A percentile compares a stretch with the other conserved stretches of the same genome.
These are phyloP conservation scores for Sugiyamaella chiloensis DNA, from an alignment of 805 yeast genomes.

Conservation along the genomic window DNA sequence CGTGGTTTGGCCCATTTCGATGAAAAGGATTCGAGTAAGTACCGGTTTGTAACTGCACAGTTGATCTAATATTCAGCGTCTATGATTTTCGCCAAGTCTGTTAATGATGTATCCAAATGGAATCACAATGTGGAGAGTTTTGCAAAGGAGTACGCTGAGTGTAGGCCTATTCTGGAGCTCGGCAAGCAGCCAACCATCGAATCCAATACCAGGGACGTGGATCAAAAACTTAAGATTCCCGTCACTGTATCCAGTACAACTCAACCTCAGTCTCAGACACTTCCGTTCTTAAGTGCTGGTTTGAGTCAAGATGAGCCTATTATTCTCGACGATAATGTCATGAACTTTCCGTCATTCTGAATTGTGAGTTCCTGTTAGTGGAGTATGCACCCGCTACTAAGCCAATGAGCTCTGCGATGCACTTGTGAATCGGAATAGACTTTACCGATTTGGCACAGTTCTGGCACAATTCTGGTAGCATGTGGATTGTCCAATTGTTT, in stretches of 20 bases:
- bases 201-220: background rate
- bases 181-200: slow-evolving; percentile 12
- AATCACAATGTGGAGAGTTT: slow-evolving; percentile 18
- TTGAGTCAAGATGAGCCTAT: slow-evolving; percentile 6
- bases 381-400: no score
- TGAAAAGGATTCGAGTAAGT: slow-evolving; percentile 19
- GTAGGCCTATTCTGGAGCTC: slow-evolving; percentile 10
- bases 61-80: slow-evolving; percentile 5
- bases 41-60: background rate
- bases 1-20: slow-evolving; percentile 22
- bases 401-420: no score
- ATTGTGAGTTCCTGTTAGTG: no score
- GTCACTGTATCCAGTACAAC: background rate
- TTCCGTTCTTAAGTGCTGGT: slow-evolving; percentile 4
- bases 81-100: slow-evolving; percentile 13
- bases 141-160: slow-evolving; percentile 9
- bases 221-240: background rate
- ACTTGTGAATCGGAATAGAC: no score
- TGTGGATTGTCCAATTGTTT: no score
- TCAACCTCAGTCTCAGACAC: background rate
- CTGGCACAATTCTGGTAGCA: no score
- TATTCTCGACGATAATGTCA: background rate
- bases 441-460: no score
- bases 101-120: slow-evolving; percentile 13
- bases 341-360: background rate